Percentiles rank a stretch among this genome's conserved stretches.
phyloP scores from a whole-genome alignment of 2,329 filamentous ascomycete species.

The Verticillium longisporum region DNA sequence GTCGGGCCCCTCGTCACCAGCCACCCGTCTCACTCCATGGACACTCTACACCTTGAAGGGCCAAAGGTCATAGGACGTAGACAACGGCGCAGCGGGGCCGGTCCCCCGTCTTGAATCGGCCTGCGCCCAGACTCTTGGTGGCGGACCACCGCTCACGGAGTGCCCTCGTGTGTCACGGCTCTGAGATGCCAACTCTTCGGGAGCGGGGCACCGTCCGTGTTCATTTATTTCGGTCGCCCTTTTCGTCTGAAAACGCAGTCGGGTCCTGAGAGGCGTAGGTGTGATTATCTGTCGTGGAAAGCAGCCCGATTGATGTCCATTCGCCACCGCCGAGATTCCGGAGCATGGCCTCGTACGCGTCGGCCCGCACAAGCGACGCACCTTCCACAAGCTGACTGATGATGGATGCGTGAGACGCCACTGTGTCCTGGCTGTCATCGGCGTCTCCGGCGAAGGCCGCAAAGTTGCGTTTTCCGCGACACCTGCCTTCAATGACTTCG shows the following conservation, averaged over 20 bases:
- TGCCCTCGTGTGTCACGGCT: neutral
- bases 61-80: neutral
- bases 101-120: neutral
- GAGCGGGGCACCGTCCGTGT: neutral
- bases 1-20: neutral
- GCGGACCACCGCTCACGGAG: neutral
- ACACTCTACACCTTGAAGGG: neutral
- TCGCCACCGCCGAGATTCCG: constrained; percentile 15
- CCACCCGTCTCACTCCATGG: neutral
- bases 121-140: neutral
- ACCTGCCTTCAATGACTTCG: neutral
- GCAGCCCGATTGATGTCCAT: constrained; percentile 23
- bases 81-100: neutral
- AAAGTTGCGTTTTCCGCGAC: constrained; percentile 14
- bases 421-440: constrained; percentile 1
- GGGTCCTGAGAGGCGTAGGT: constrained; percentile 6
- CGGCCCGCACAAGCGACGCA: constrained; percentile 18
- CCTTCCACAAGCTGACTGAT: constrained; percentile 8
- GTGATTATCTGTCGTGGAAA: constrained; percentile 27
- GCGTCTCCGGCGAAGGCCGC: constrained; percentile 5
- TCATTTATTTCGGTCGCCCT: neutral
- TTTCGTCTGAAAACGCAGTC: neutral
- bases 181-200: neutral
- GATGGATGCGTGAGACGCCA: constrained; percentile 7
- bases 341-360: constrained; percentile 26